Percentiles rank a stretch among this genome's conserved stretches.
These are phyloP conservation scores for Nakazawaea anatomiae DNA, from an alignment of 805 yeast genomes.

Conservation along the genomic window DNA sequence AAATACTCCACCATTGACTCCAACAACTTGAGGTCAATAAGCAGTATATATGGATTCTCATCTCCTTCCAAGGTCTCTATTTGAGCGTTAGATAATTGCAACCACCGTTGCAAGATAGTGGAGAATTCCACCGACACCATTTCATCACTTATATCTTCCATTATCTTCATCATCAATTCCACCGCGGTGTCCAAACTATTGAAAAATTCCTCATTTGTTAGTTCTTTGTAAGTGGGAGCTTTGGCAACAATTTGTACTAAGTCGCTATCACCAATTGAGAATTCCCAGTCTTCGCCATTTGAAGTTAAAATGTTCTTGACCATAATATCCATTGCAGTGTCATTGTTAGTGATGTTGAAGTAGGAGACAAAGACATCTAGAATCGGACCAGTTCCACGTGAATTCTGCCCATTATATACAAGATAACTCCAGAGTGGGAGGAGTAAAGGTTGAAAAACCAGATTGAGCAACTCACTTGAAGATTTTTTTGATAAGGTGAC, in stretches of 20 bases:
- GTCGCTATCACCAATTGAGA: constrained; percentile 33
- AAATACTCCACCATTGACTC: constrained; percentile 56
- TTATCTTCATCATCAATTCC: constrained; percentile 34
- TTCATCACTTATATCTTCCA: constrained; percentile 44
- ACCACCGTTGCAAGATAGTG: constrained; percentile 55
- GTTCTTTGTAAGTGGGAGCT: neutral
- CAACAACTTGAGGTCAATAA: constrained; percentile 58
- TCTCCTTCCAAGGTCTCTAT: constrained; percentile 13
- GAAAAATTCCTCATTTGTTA: constrained; percentile 28
- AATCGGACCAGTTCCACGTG: constrained; percentile 29
- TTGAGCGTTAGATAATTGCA: constrained; percentile 20
- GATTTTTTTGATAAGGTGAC: constrained; percentile 51
- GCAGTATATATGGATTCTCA: constrained; percentile 45
- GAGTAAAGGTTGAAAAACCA: constrained; percentile 23
- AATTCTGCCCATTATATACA: constrained; percentile 25
- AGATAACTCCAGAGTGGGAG: constrained; percentile 39
- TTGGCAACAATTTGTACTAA: constrained; percentile 19
- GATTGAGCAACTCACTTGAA: constrained; percentile 26
- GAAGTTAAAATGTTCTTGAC: constrained; percentile 28
- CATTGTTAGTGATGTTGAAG: constrained; percentile 15
- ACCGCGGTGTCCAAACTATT: constrained; percentile 38
- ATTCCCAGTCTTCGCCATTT: constrained; percentile 32
- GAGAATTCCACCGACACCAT: constrained; percentile 43
- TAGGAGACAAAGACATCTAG: constrained; percentile 33
- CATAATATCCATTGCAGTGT: constrained; percentile 22